Percentiles rank a stretch among this genome's conserved stretches.
Evolutionary conservation across 768 basidiomycete genomes (phyloP).

Genomic region (Suillus placidus): DNA sequence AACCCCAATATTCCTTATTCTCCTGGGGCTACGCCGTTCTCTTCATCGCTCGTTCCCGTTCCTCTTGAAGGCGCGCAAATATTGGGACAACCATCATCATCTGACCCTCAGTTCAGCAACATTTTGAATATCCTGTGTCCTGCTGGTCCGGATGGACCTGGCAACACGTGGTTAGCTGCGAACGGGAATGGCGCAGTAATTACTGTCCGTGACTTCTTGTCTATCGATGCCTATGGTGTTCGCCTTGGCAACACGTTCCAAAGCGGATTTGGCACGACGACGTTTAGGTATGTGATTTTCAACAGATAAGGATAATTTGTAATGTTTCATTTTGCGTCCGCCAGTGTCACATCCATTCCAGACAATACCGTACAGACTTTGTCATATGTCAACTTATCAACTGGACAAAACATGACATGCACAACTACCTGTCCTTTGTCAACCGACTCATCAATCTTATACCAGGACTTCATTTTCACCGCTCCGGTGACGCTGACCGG

Average conservation of each 20-base stretch:
- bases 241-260: constrained; percentile 92
- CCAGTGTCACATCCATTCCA: constrained; percentile 84
- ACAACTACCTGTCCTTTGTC: constrained; percentile 77
- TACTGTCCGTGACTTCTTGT: constrained; percentile 75
- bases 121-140: constrained; percentile 84
- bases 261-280: constrained; percentile 78
- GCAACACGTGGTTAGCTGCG: constrained; percentile 82
- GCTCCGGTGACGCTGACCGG: constrained; percentile 74
- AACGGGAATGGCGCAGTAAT: constrained; percentile 73
- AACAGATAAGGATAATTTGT: constrained; percentile 7
- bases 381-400: constrained; percentile 74
- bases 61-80: constrained; percentile 61
- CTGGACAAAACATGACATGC: constrained; percentile 78
- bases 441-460: constrained; percentile 72
- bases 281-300: constrained; percentile 68
- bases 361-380: constrained; percentile 82
- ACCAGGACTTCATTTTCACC: constrained; percentile 92
- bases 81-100: constrained; percentile 65
- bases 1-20: constrained; percentile 89
- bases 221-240: constrained; percentile 74
- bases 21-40: constrained; percentile 79
- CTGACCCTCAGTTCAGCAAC: constrained; percentile 59
- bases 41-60: constrained; percentile 86
- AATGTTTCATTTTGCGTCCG: constrained; percentile 19
- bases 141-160: constrained; percentile 73